Evolutionary conservation across 768 basidiomycete genomes (phyloP), one percentile per base, ranked within the genome.

Genomic region (Phanerodontia chrysosporium): DNA sequence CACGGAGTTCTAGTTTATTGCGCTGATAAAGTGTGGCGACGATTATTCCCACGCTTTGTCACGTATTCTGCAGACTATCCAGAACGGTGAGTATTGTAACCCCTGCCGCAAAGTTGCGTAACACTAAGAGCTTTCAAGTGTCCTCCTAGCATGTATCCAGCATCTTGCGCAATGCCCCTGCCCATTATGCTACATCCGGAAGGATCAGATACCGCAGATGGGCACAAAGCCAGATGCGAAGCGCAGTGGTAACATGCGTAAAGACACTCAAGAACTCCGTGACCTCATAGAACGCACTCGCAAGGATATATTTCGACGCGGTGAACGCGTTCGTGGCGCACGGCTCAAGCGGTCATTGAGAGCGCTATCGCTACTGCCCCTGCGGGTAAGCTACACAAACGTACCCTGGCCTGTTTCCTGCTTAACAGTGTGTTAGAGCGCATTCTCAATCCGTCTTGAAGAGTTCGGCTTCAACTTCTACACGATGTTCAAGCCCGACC

Each of bases 111-210:
- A 35, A 22, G 16, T 44, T 39, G 45, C 24, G 35, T 27, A 16
- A 1, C 9, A 16, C 13, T 18, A 1, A 13, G 32, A 35, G n/a
- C n/a, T 35, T 35, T 39, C 8, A 48, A 76, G 76, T 59, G 61
- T 75, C 9, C 66, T 79, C 0, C 49, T 79, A 1, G 70, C 76
- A 0, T 67, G 68, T 9, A 74, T 80, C 2, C 69, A 73, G 4
- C 71, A 75, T 52, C 70, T 73, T 16, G 80, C 75, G 0, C 12
- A 61, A 0, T 79, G 72, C 49, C 76, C 74, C 12, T 79, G 78
- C 58, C 76, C 76, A 0, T 62, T 70, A 0, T 80, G 79, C 56
- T 57, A 71, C 0, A 60, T 75, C 27, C 46, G 42, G 9, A 75
- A 73, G 52, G 55, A 35, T 13, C 32, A 35, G 32, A 35, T 35